A percentile compares a stretch with the other conserved stretches of the same genome.
phyloP scores from a whole-genome alignment of 352 stramenopile genomes.

The Globisporangium emineosum region DNA sequence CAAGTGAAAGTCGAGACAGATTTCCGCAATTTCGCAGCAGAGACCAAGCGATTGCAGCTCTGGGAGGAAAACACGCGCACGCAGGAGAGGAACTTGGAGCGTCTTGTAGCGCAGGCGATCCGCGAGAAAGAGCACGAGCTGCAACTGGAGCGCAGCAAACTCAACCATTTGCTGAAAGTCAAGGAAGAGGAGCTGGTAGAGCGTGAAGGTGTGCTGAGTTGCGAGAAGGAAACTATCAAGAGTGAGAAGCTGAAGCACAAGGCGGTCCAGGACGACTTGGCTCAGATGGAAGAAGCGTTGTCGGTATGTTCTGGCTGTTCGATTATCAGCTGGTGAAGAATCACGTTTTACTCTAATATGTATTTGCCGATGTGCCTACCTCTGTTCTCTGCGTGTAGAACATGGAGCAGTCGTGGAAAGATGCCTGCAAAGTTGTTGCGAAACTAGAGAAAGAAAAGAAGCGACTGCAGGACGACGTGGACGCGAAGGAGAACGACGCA shows the following conservation, averaged over 20 bases:
- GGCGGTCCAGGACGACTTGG: conserved; percentile 9
- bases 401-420: conserved; percentile 10
- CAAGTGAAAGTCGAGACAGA: conserved; percentile 46
- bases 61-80: conserved; percentile 42
- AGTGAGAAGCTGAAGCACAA: conserved; percentile 13
- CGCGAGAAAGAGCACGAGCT: conserved; percentile 48
- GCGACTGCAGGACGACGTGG: conserved; percentile 20
- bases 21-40: conserved; percentile 37
- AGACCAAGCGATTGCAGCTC: conserved; percentile 44
- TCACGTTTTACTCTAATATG: background rate
- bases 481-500: background rate
- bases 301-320: conserved; percentile 2
- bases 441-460: conserved; percentile 24
- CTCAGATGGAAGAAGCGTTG: conserved; percentile 16
- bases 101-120: conserved; percentile 35
- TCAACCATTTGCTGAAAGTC: conserved; percentile 24
- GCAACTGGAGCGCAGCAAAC: conserved; percentile 39
- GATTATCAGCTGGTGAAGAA: background rate
- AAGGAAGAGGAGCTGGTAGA: conserved; percentile 32
- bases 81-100: conserved; percentile 47
- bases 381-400: background rate
- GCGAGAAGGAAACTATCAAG: conserved; percentile 5
- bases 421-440: background rate
- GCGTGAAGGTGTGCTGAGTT: conserved; percentile 22
- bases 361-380: background rate